These are phyloP conservation scores for Phytophthora pluvialis DNA, from an alignment of 352 stramenopile genomes.

Conservation along the genomic window DNA sequence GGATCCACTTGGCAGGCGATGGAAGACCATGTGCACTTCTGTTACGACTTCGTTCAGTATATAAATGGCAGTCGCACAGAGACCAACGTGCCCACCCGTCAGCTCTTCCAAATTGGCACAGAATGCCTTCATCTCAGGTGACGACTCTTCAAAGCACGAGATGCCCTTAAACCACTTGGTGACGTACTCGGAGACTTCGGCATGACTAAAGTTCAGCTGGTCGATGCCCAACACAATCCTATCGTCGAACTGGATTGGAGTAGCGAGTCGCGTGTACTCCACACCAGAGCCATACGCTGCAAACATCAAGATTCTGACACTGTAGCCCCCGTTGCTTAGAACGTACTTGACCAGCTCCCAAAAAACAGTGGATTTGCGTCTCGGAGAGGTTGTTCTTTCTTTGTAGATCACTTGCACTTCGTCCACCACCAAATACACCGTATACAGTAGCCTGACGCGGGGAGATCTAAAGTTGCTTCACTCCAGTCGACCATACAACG, in stretches of 20 bases:
- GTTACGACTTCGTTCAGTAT: not conserved
- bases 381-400: not conserved
- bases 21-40: not conserved
- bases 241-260: conserved; percentile 4
- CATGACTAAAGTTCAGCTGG: conserved; percentile 17
- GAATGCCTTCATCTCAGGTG: conserved; percentile 16
- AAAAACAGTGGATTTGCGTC: conserved; percentile 8
- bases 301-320: conserved; percentile 12
- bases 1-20: conserved; percentile 3
- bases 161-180: conserved; percentile 17
- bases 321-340: not conserved
- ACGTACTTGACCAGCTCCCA: conserved; percentile 11
- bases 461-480: not conserved
- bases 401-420: conserved; percentile 6
- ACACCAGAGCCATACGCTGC: conserved; percentile 5
- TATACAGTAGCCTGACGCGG: not conserved
- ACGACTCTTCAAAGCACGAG: conserved; percentile 6
- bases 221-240: conserved; percentile 11
- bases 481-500: not conserved
- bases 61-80: conserved; percentile 17
- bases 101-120: conserved; percentile 15
- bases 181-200: conserved; percentile 12
- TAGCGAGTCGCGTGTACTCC: conserved; percentile 7
- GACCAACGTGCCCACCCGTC: conserved; percentile 12
- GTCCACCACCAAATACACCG: conserved; percentile 18